Base-by-base conservation (phyloP, 2,329 filamentous ascomycete genomes). In the Cladophialophora immunda region DNA sequence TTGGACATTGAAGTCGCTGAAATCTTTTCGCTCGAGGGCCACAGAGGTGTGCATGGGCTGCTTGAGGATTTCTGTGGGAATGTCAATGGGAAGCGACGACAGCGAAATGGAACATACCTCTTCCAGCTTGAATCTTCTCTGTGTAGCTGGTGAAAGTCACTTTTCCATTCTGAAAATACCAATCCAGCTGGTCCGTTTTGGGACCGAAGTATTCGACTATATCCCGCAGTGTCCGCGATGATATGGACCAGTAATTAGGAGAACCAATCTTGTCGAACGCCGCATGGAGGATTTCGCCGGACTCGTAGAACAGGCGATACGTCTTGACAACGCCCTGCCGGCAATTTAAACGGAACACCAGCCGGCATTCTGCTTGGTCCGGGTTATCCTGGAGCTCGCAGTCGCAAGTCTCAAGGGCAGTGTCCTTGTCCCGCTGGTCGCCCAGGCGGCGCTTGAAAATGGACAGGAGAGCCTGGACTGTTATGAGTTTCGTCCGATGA, bases 101-200 rank as follows among this genome's bases (percentile, higher is more conserved):
- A 17, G 8, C 3, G 19, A 36, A 11, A 50, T 22, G 19, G 6
- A 11, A 58, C 72, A 57, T 74, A 85, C 85, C 84, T 79, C 86
- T 89, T 7, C 86, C 87, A 66, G 87, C 85, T 47, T 82, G 82
- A 25, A 89, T 82, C 73, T 89, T 90, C 65, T 88, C 87, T 0
- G 88, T 90, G 73, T 88, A 90, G 75, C 88, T 90, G 4, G 87
- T 89, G 74, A 90, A 89, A 6, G 86, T 82, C 2, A 83, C 85
- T 66, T 86, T 85, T 9, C 81, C 84, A 15, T 86, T 83, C 58
- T 89, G 83, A 9, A 84, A 83, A 68, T 83, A 87, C 60, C 90
- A 84, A 68, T 89, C 87, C 5, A 90, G 79, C 75, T 89, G 86
- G 75, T 90, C 88, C 0, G 88, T 88, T 70, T 86, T 88, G 1